Evolutionary conservation across 2,329 filamentous ascomycete genomes (phyloP), one percentile per base, ranked within the genome.

Genomic region (Botrytis porri): DNA sequence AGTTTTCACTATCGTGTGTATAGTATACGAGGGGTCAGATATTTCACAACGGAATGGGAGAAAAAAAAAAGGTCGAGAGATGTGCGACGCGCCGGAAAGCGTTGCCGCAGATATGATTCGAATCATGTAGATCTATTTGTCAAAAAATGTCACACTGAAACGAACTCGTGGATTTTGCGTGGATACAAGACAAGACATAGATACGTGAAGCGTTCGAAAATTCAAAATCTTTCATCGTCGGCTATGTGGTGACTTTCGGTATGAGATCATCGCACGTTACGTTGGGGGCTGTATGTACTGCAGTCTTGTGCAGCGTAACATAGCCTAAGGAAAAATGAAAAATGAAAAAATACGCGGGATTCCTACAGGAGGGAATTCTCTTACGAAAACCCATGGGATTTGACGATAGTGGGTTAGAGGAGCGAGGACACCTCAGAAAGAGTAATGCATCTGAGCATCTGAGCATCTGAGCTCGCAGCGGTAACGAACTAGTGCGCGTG

Each of bases 401-500:
- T 22, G n/a, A 10, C 9, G 18, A 64, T 8, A 10, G 63, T 65
- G 63, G 63, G 35, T 25, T 14, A 25, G 41, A 65, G 48, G 9
- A 64, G n/a, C 29, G n/a, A 64, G 62, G 6, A 25, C n/a, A 18
- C 22, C 20, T 48, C 29, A 5, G 20, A 65, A 65, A 48, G 29
- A 39, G 51, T 41, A 60, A 67, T 7, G 45, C 57, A 20, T 18
- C 39, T 41, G 22, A 67, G 45, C 57, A 20, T 18, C 39, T 41
- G 22, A 67, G 37, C 20, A 69, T 69, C 51, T 59, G 51, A 64
- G 39, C 48, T 51, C 25, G 48, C 48, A 14, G 48, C 14, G 25
- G 4, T n/a, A 66, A 45, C 22, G 9, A 43, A 39, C 67, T 70
- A 70, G 43, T 57, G 67, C 67, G 59, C 60, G 54, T 57, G 54